phyloP scores from a whole-genome alignment of 2,329 filamentous ascomycete genomes.

The Elsinoe arachidis region DNA sequence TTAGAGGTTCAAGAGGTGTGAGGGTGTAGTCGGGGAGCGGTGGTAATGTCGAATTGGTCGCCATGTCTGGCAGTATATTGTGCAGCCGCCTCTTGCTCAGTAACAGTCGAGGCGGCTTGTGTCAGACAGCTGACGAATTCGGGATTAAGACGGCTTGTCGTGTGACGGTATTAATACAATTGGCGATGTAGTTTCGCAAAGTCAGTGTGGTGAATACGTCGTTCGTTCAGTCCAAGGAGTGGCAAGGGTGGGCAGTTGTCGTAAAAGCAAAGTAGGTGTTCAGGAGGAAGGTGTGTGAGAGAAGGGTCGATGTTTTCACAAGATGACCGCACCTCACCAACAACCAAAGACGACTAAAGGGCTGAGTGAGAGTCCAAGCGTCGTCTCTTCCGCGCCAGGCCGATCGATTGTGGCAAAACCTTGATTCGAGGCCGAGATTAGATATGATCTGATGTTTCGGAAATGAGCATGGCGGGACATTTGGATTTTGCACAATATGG shows the following conservation, averaged over 20 bases:
- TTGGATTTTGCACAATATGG: not conserved
- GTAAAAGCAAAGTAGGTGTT: not conserved
- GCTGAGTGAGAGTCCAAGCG: not conserved
- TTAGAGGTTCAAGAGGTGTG: conserved; percentile 58
- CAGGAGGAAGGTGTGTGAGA: conserved; percentile 2
- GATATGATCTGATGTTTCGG: conserved; percentile 9
- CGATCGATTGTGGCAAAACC: conserved; percentile 10
- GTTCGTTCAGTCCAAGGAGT: not conserved
- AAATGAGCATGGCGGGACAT: not conserved
- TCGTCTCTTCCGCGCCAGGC: not conserved
- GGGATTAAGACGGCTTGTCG: not conserved
- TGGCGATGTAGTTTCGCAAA: not conserved
- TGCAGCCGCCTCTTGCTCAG: not conserved
- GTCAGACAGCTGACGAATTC: not conserved
- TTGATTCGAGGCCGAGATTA: conserved; percentile 1
- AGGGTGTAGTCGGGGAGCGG: conserved; percentile 78
- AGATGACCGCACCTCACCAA: not conserved
- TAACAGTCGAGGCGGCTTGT: conserved; percentile 1
- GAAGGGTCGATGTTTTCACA: conserved; percentile 6
- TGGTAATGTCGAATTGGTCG: conserved; percentile 51
- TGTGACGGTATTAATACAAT: conserved; percentile 3
- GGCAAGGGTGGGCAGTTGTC: conserved; percentile 9
- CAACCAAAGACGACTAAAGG: not conserved
- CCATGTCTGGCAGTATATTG: conserved; percentile 18
- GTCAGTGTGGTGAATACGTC: not conserved